Evolutionary conservation across 2,329 filamentous ascomycete genomes (phyloP).

Genomic region (Trichoderma semiorbis): DNA sequence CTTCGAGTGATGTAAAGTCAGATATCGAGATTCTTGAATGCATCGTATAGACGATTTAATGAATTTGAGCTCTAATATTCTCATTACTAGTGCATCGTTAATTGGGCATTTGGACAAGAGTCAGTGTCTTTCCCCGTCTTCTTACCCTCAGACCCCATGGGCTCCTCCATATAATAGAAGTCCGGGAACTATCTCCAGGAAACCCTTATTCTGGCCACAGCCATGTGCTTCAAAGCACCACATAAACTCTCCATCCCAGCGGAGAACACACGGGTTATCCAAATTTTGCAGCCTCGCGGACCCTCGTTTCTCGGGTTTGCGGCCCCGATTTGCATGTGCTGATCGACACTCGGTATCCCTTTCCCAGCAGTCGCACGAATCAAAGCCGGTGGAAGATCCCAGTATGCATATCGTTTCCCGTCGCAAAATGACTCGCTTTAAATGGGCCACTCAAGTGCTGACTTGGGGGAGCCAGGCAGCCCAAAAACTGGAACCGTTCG

Average conservation of each 20-base stretch:
- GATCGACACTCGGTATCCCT: background rate
- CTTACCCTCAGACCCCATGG: background rate
- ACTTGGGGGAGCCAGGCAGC: background rate
- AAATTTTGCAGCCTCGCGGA: background rate
- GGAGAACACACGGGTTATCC: background rate
- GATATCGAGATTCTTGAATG: background rate
- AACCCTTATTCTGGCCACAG: background rate
- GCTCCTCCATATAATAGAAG: background rate
- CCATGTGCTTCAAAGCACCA: background rate
- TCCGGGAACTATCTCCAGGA: background rate
- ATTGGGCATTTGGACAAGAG: background rate
- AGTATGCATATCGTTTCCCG: conserved; percentile 4
- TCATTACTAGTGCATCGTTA: background rate
- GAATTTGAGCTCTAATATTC: background rate
- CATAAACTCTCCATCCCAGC: background rate
- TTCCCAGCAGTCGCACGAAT: background rate
- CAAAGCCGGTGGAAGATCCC: background rate
- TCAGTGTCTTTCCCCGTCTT: background rate
- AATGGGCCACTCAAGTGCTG: background rate
- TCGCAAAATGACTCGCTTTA: conserved; percentile 12
- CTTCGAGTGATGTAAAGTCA: background rate
- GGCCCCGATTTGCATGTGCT: conserved; percentile 3
- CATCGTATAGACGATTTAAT: background rate
- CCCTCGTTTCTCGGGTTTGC: background rate
- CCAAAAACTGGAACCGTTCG: background rate